Conservation (phyloP, 176 grass and related monocot species). For the Puccinellia tenuiflora region DNA sequence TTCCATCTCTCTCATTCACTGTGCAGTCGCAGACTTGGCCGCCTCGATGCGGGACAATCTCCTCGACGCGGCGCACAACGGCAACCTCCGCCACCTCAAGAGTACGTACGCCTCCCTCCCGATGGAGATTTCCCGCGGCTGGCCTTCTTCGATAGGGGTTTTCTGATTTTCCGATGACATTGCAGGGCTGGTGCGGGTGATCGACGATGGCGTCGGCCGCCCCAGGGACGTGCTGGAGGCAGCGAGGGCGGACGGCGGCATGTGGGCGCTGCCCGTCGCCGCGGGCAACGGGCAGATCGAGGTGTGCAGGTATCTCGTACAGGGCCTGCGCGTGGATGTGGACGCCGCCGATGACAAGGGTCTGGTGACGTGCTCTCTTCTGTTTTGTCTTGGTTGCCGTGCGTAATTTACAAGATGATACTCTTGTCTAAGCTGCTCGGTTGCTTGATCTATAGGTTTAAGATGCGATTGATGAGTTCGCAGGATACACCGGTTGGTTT, state of each 20-base stretch:
- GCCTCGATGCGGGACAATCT: not conserved
- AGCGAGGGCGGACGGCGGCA: not conserved
- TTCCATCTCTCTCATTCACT: not conserved
- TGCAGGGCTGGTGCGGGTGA: not conserved
- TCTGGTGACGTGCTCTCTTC: not conserved
- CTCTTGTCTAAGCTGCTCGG: no score
- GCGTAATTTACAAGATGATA: no score
- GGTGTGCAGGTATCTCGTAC: conserved; percentile 17
- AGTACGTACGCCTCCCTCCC: not conserved
- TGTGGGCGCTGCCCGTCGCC: not conserved
- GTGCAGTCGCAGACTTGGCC: not conserved
- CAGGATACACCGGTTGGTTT: no score
- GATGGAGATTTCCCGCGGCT: no score
- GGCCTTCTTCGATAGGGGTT: not conserved
- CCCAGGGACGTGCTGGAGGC: not conserved
- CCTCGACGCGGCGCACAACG: conserved; percentile 7
- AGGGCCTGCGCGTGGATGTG: conserved; percentile 10
- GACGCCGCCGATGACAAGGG: not conserved
- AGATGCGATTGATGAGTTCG: no score
- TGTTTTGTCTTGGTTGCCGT: not conserved
- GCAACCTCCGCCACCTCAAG: conserved; percentile 5
- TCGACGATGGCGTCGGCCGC: not conserved
- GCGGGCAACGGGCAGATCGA: not conserved
- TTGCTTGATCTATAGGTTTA: no score
- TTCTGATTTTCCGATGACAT: not conserved